phyloP scores from a whole-genome alignment of 2,329 filamentous ascomycete species.

The Corynespora cassiicola region DNA sequence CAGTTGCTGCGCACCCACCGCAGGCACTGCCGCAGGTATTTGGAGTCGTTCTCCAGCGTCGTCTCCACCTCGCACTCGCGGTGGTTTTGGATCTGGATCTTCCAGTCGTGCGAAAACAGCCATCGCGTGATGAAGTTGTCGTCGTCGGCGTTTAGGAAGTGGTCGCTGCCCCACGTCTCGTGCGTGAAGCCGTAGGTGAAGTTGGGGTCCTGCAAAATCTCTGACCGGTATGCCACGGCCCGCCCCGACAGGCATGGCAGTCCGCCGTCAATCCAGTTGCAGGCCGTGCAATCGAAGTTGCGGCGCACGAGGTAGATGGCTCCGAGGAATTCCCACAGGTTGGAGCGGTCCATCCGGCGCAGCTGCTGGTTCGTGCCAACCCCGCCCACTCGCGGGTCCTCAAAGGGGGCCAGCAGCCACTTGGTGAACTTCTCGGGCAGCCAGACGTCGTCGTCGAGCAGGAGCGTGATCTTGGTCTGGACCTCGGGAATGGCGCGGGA shows the following conservation, averaged over 20 bases:
- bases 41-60: conserved; percentile 85
- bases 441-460: conserved; percentile 95
- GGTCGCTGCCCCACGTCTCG: conserved; percentile 73
- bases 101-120: conserved; percentile 91
- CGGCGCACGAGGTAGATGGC: conserved; percentile 90
- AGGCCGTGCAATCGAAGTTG: conserved; percentile 97
- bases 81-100: conserved; percentile 95
- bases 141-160: conserved; percentile 92
- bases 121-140: conserved; percentile 98
- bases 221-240: conserved; percentile 88
- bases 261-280: conserved; percentile 91
- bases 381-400: conserved; percentile 81
- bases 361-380: conserved; percentile 92
- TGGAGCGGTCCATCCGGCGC: conserved; percentile 69
- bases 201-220: conserved; percentile 82
- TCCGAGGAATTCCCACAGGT: conserved; percentile 86
- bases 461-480: conserved; percentile 81
- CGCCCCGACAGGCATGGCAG: conserved; percentile 97
- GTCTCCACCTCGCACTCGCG: conserved; percentile 84
- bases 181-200: conserved; percentile 91
- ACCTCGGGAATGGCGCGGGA: conserved; percentile 89
- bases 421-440: conserved; percentile 86
- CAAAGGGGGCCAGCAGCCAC: conserved; percentile 93
- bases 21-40: conserved; percentile 91
- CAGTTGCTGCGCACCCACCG: conserved; percentile 97